phyloP scores from a whole-genome alignment of 176 grass and related monocot species.

The Eleusine coracana region DNA sequence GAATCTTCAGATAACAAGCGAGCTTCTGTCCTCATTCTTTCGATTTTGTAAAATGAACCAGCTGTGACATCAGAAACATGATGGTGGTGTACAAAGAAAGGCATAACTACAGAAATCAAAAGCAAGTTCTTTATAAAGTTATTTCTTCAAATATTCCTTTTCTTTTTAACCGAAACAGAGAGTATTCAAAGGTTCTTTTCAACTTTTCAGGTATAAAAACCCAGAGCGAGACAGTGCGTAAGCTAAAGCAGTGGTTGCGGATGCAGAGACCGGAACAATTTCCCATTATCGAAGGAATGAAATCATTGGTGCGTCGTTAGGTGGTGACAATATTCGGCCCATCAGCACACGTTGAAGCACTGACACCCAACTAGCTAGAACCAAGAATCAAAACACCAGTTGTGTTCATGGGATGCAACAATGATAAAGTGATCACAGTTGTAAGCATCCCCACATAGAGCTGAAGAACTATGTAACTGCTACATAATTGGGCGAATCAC shows the following conservation, averaged over 20 bases:
- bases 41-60: neutral
- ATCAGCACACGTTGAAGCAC: slow-evolving; percentile 11
- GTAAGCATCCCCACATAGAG: slow-evolving; percentile 16
- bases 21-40: neutral
- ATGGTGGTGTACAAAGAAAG: too few species aligned
- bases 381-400: slow-evolving; percentile 5
- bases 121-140: neutral
- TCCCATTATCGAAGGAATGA: neutral
- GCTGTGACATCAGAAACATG: too few species aligned
- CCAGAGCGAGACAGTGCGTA: neutral
- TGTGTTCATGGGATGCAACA: neutral
- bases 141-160: neutral
- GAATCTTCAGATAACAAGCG: neutral
- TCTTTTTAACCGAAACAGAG: slow-evolving; percentile 21
- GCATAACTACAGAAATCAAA: neutral
- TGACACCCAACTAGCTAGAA: neutral
- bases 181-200: slow-evolving; percentile 8
- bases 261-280: neutral
- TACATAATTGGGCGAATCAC: neutral
- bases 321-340: slow-evolving; percentile 15
- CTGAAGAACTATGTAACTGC: neutral
- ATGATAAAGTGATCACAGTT: neutral
- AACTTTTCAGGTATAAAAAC: neutral
- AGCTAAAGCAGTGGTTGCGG: slow-evolving; percentile 42
- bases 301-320: neutral